phyloP scores from a whole-genome alignment of 805 yeast species.

The Kuraishia cidri region DNA sequence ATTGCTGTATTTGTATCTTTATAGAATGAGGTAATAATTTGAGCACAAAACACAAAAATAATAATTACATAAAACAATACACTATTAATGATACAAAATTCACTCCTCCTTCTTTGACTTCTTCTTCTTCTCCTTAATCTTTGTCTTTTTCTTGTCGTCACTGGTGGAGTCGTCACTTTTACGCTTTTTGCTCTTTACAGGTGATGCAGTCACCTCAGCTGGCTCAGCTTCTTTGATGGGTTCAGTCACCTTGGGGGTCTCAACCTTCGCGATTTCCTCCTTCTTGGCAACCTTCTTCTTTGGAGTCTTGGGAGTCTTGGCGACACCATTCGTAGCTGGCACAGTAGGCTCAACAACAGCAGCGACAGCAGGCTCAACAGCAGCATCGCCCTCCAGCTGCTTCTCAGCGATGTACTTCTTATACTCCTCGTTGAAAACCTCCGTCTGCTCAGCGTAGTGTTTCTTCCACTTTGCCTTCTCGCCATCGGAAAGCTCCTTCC shows the following conservation, averaged over 20 bases:
- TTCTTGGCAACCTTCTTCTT: constrained; percentile 18
- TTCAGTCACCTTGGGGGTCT: too few relatives aligned
- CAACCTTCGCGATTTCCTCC: too few relatives aligned
- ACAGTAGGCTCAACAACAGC: constrained; percentile 9
- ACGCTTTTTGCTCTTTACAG: constrained; percentile 41
- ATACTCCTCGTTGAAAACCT: constrained; percentile 19
- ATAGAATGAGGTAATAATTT: too few relatives aligned
- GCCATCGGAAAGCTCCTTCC: constrained; percentile 64
- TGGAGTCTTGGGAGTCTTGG: constrained; percentile 18
- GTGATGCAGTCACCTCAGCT: constrained; percentile 18
- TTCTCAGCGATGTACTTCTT: constrained; percentile 19
- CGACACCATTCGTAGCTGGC: constrained; percentile 6
- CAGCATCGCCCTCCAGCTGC: constrained; percentile 12
- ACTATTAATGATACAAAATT: background rate
- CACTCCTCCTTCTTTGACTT: constrained; percentile 4
- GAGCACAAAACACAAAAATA: background rate
- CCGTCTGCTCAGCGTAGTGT: constrained; percentile 38
- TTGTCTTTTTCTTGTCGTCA: constrained; percentile 14
- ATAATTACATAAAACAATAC: background rate
- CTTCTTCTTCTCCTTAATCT: constrained; percentile 4
- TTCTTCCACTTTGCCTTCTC: constrained; percentile 71
- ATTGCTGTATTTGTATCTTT: too few relatives aligned
- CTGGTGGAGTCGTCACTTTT: constrained; percentile 39
- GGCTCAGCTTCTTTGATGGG: constrained; percentile 17
- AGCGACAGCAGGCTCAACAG: constrained; percentile 15